Conservation (phyloP, 257 asterid genomes). For the Avicennia marina region DNA sequence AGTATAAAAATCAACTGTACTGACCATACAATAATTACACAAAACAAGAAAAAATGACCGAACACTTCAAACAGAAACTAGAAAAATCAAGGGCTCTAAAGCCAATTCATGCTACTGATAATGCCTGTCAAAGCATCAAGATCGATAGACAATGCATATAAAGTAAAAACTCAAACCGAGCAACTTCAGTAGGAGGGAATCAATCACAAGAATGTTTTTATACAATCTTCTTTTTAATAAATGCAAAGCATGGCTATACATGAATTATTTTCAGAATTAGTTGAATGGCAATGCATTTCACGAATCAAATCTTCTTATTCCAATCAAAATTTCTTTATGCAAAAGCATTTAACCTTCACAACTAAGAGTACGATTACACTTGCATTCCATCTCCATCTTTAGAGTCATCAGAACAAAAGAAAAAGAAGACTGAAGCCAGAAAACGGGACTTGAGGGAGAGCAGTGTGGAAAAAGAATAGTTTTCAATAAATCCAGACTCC, state of each 20-base stretch:
- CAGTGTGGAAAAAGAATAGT: too few relatives aligned
- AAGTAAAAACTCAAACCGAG: not conserved
- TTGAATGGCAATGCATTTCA: not conserved
- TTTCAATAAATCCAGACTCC: too few relatives aligned
- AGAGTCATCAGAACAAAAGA: conserved; percentile 9
- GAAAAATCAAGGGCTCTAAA: conserved; percentile 1
- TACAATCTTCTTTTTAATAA: too few relatives aligned
- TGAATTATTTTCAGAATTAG: not conserved
- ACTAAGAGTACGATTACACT: too few relatives aligned
- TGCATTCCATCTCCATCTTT: conserved; percentile 8
- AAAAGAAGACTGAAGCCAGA: conserved; percentile 7
- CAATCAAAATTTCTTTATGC: too few relatives aligned
- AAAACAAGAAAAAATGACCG: not conserved
- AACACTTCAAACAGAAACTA: conserved; percentile 2
- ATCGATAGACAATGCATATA: not conserved
- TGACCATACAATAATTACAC: not conserved
- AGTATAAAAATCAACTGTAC: conserved; percentile 21
- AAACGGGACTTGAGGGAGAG: too few relatives aligned
- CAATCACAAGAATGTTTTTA: not conserved
- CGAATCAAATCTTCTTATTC: too few relatives aligned
- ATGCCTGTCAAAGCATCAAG: not conserved
- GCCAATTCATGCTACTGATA: too few relatives aligned
- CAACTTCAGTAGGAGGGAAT: not conserved
- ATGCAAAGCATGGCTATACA: not conserved
- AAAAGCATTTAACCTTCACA: too few relatives aligned